Evolutionary conservation across 1,139 yeast species (phyloP).

Genomic region (Pichia terricola): DNA sequence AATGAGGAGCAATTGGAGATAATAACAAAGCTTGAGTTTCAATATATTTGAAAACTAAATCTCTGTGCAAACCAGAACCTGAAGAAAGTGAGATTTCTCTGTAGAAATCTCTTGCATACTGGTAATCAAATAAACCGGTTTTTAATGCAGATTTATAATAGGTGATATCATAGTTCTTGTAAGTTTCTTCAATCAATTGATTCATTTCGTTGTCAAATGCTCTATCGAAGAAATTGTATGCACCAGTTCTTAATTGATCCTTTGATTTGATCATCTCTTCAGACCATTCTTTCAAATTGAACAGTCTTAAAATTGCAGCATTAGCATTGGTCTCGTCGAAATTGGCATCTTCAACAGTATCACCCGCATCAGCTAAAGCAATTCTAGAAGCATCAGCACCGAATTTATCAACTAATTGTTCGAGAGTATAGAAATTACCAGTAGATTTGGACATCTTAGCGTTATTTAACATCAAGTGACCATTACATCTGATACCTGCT

Average conservation of each 20-base stretch:
- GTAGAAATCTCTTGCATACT: conserved; percentile 90
- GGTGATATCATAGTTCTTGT: conserved; percentile 59
- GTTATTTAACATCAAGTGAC: conserved; percentile 89
- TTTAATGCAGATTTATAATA: conserved; percentile 85
- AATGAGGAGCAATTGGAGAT: conserved; percentile 94
- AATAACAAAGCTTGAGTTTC: conserved; percentile 76
- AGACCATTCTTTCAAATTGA: conserved; percentile 91
- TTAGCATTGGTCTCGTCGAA: conserved; percentile 95
- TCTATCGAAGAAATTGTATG: conserved; percentile 64
- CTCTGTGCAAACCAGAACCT: conserved; percentile 66
- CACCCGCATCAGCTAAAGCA: conserved; percentile 98
- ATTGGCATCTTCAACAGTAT: conserved; percentile 93
- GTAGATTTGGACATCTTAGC: conserved; percentile 98
- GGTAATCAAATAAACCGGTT: conserved; percentile 87
- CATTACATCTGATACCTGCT: conserved; percentile 85
- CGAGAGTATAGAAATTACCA: conserved; percentile 91
- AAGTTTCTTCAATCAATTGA: conserved; percentile 62
- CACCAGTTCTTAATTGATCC: conserved; percentile 61
- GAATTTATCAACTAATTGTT: conserved; percentile 73
- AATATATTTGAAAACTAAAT: conserved; percentile 70
- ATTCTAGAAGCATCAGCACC: conserved; percentile 98
- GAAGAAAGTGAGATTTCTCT: conserved; percentile 55
- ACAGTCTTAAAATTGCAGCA: conserved; percentile 91
- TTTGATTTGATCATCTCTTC: conserved; percentile 54
- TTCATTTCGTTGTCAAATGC: conserved; percentile 96